These are phyloP conservation scores for Saksenaea oblongispora DNA, from an alignment of 371 early-diverging fungal species.

Conservation along the genomic window DNA sequence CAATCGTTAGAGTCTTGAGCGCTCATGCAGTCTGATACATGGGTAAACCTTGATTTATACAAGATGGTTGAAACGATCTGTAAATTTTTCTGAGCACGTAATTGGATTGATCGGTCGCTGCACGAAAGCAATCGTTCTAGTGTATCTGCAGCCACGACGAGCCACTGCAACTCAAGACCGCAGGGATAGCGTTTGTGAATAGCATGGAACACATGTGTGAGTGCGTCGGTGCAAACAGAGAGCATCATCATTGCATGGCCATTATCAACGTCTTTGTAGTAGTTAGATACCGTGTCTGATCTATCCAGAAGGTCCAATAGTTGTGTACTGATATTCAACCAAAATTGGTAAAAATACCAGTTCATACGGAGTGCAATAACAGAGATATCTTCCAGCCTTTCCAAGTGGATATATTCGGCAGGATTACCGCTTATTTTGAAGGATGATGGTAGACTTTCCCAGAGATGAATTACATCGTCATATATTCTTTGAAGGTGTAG, in stretches of 20 bases:
- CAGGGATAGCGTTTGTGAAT: conserved; percentile 33
- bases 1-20: not conserved
- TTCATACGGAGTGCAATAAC: conserved; percentile 26
- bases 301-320: conserved; percentile 34
- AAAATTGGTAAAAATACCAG: conserved; percentile 33
- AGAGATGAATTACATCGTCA: conserved; percentile 32
- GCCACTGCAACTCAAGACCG: conserved; percentile 38
- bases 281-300: conserved; percentile 26
- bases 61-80: not conserved
- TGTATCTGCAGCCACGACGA: conserved; percentile 35
- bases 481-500: conserved; percentile 33
- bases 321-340: conserved; percentile 35
- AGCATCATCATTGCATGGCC: conserved; percentile 43
- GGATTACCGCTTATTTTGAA: conserved; percentile 33
- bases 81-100: conserved; percentile 28
- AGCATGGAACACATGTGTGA: conserved; percentile 33
- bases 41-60: not conserved
- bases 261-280: conserved; percentile 29
- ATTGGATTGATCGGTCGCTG: conserved; percentile 31
- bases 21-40: not conserved
- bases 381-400: conserved; percentile 26
- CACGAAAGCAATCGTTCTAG: conserved; percentile 23
- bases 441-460: conserved; percentile 29
- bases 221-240: conserved; percentile 42
- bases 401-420: conserved; percentile 32